These are phyloP conservation scores for Coemansia sp. DNA, from an alignment of 192 early-diverging fungal species.

Conservation along the genomic window DNA sequence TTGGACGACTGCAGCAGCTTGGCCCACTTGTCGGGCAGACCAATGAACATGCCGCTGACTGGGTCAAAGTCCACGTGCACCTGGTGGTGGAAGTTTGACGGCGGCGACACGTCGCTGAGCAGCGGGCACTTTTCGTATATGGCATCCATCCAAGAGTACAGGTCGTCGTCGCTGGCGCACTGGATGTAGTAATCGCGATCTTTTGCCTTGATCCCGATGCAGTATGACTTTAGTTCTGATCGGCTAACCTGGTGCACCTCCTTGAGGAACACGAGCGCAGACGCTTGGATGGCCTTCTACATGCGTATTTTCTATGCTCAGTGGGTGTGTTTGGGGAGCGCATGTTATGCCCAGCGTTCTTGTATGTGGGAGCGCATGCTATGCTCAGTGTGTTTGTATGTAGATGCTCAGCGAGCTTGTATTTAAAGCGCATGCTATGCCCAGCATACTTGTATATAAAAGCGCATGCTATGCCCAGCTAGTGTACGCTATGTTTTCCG, in stretches of 20 bases:
- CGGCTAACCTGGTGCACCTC: conserved; percentile 87
- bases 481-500: background rate
- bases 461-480: no score
- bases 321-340: background rate
- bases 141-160: conserved; percentile 98
- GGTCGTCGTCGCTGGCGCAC: conserved; percentile 92
- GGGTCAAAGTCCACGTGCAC: conserved; percentile 62
- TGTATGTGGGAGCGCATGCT: no score
- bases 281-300: conserved; percentile 66
- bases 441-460: no score
- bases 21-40: conserved; percentile 95
- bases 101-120: conserved; percentile 53
- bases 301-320: background rate
- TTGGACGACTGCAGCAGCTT: conserved; percentile 87
- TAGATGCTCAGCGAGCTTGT: no score
- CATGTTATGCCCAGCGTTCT: no score
- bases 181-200: conserved; percentile 91
- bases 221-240: conserved; percentile 88
- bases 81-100: conserved; percentile 60
- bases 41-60: conserved; percentile 61
- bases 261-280: conserved; percentile 87
- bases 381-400: no score
- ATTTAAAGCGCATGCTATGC: no score
- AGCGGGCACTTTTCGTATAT: conserved; percentile 74
- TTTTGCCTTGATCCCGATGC: conserved; percentile 91